Base-by-base conservation (phyloP, 257 asterid species). In the Solanum lignicaule region DNA sequence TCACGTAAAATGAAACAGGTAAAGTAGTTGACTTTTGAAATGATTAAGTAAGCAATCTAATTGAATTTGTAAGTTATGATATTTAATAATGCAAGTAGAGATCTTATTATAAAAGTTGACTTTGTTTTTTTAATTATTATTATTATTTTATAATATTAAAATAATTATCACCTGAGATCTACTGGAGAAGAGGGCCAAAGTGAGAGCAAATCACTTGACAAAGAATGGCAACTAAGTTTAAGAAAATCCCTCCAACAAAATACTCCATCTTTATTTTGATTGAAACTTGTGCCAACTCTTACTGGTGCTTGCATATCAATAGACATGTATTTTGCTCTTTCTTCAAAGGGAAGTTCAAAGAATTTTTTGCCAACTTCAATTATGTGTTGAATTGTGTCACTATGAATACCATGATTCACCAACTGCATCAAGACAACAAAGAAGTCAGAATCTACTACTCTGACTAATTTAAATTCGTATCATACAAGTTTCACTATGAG, bases 201-300 rank as follows among this genome's bases (percentile, higher is more conserved):
- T 20, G 89, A 81, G 66, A 81, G 35, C 12, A 66, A 23, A 48
- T 87, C 85, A 82, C 29, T 27, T 75, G 89, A 78, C n/a, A 78
- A 66, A n/a, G 91, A 83, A 32, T 66, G 55, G 86, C 88, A 87
- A 79, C 87, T 87, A n/a, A 90, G 87, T 58, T 90, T 90, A 13
- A 90, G 83, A 86, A 90, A 90, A 88, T 90, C 92, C 88, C 91
- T 90, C 92, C 92, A 90, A 46, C 89, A 88, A 14, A 90, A 84
- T 1, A 90, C 86, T 84, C 85, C 86, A 71, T 88, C 92, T 88
- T 88, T 88, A 58, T 65, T 90, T 79, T 90, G 92, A 74, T 90
- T 90, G 13, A 88, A 87, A 76, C 91, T 90, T 29, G 92, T 90
- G 9, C 92, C 92, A 36, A 78, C 88, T 32, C 92, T 82, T 29